phyloP scores from a whole-genome alignment of 805 yeast genomes.

The Hanseniaspora lachancei region DNA sequence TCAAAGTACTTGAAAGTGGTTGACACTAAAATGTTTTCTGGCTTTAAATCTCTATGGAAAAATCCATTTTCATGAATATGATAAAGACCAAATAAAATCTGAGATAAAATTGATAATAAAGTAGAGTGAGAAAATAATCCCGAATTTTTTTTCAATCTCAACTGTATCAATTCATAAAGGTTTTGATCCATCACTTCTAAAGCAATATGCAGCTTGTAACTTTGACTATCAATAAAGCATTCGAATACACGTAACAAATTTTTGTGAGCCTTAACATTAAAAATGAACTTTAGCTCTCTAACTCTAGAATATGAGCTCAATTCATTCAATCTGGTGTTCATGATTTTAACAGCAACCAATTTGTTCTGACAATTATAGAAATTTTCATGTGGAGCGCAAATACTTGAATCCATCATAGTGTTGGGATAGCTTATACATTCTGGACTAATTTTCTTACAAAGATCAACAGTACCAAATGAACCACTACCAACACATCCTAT shows the following conservation, averaged over 20 bases:
- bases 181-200: slow-evolving; percentile 85
- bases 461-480: slow-evolving; percentile 57
- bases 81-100: slow-evolving; percentile 59
- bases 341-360: slow-evolving; percentile 68
- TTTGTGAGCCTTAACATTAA: slow-evolving; percentile 56
- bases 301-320: slow-evolving; percentile 45
- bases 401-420: slow-evolving; percentile 38
- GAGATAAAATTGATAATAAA: slow-evolving; percentile 54
- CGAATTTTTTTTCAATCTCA: slow-evolving; percentile 27
- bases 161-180: slow-evolving; percentile 60
- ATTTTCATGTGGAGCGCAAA: slow-evolving; percentile 21
- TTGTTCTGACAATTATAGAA: slow-evolving; percentile 26
- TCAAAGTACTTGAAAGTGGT: slow-evolving; percentile 42
- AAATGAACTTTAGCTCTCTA: slow-evolving; percentile 55
- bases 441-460: slow-evolving; percentile 39
- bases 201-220: slow-evolving; percentile 56
- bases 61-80: slow-evolving; percentile 60
- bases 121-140: slow-evolving; percentile 40
- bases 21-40: slow-evolving; percentile 74
- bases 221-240: slow-evolving; percentile 54
- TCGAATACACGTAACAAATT: slow-evolving; percentile 65
- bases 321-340: slow-evolving; percentile 44
- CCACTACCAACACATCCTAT: slow-evolving; percentile 56
- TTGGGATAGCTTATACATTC: slow-evolving; percentile 13
- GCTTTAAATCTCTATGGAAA: slow-evolving; percentile 81